Evolutionary conservation across 495 filamentous ascomycete genomes (phyloP), one percentile per base, ranked within the genome.

Genomic region (Podospora conica): DNA sequence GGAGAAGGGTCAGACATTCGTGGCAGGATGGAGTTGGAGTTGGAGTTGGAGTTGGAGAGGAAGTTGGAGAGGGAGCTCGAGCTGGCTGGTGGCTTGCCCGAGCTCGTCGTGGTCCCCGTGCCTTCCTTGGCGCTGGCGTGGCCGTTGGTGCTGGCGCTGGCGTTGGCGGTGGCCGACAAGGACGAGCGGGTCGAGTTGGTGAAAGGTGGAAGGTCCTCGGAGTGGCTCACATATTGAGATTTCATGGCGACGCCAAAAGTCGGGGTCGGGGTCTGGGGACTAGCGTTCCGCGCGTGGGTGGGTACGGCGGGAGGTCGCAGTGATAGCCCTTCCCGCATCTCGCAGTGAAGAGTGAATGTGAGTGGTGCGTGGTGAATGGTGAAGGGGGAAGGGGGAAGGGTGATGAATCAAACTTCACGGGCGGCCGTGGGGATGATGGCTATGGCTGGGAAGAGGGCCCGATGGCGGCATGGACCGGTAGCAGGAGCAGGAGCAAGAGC

Each of bases 221-320:
- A 55, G 54, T 68, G 66, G 61, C 58, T 74, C 68, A 66, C 69
- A 62, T 73, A 63, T 66, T 75, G 71, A 40, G 65, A 62, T 72
- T 77, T 77, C 66, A 75, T 74, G 53, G 75, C 70, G 73, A 75
- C 71, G 70, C 61, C 59, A 64, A 54, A 55, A 21, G 53, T 27
- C 22, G 22, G 29, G 15, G 25, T 28, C 57, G 20, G 15, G 25
- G 58, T 21, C 48, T 27, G 48, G 55, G 24, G 61, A 48, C 48
- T 63, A 63, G 48, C 23, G 18, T 61, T 31, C 31, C 48, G 28
- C 60, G 66, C 61, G 40, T 53, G 66, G 70, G 67, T 68, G 55
- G 22, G 55, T 29, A 28, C 27, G 56, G 21, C 18, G 57, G 33
- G 64, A 56, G 24, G 60, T 48, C 40, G 59, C 15, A 54, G 70